Conservation (phyloP, 176 grass and related monocot species). For the Carex pumila region DNA sequence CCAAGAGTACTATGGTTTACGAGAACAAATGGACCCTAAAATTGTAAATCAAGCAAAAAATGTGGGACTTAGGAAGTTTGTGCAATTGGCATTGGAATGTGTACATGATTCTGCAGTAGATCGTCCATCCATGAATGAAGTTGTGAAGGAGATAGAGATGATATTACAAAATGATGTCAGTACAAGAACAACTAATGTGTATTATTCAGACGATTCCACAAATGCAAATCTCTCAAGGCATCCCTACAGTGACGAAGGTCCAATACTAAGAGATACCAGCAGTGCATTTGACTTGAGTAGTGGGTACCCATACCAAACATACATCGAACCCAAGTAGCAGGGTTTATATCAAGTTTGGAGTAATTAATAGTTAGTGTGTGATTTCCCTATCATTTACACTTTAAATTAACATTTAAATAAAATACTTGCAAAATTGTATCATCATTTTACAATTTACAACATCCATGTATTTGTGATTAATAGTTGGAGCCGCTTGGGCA, state of each 20-base stretch:
- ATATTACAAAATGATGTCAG: conserved; percentile 33
- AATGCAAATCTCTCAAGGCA: not conserved
- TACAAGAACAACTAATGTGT: not conserved
- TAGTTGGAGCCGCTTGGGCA: not conserved
- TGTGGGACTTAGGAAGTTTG: conserved; percentile 49
- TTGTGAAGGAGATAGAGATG: conserved; percentile 72
- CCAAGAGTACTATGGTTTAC: conserved; percentile 46
- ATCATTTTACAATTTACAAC: too few relatives aligned
- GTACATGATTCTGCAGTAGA: conserved; percentile 38
- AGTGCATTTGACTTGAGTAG: conserved; percentile 9
- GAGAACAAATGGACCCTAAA: conserved; percentile 42
- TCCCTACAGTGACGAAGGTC: not conserved
- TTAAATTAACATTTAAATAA: too few relatives aligned
- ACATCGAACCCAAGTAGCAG: conserved; percentile 9
- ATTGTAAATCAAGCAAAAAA: conserved; percentile 35
- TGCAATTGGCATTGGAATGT: conserved; percentile 68
- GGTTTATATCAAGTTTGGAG: not conserved
- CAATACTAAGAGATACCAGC: conserved; percentile 12
- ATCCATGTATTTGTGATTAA: conserved; percentile 3
- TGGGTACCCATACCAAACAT: conserved; percentile 2
- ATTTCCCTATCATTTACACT: too few relatives aligned
- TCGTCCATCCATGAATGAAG: conserved; percentile 57
- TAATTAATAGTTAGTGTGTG: not conserved
- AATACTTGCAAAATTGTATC: too few relatives aligned
- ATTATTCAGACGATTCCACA: not conserved